Percentiles rank a stretch among this genome's conserved stretches.
Conservation (phyloP, 2,329 filamentous ascomycete genomes). For the Ascosphaera acerosa region DNA sequence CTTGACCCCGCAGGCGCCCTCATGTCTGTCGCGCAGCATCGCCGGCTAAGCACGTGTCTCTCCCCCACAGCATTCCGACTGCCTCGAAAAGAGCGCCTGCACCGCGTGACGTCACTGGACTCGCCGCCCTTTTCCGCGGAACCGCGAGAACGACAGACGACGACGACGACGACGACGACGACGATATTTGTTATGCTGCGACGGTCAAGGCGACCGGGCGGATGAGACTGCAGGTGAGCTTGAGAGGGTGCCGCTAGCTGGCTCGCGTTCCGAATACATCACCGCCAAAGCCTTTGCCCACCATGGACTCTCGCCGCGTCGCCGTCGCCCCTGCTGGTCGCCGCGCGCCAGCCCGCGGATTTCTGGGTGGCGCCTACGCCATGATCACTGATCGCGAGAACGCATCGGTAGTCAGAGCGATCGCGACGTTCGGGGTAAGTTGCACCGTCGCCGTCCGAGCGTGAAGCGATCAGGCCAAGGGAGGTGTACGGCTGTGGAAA, state of each 20-base stretch:
- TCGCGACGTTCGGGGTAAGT: constrained; percentile 43
- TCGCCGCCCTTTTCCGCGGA: constrained; percentile 1
- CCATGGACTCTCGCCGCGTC: constrained; percentile 38
- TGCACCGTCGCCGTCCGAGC: not conserved
- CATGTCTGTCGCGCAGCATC: too few species aligned
- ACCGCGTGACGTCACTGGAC: constrained; percentile 13
- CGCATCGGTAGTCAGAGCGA: constrained; percentile 39
- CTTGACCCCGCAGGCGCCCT: too few species aligned
- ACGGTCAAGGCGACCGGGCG: too few species aligned
- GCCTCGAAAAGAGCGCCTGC: constrained; percentile 8
- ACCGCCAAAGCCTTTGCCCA: too few species aligned
- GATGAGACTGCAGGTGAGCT: too few species aligned
- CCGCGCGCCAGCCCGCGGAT: constrained; percentile 24
- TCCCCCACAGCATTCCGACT: too few species aligned
- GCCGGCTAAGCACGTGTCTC: too few species aligned
- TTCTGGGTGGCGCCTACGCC: constrained; percentile 33
- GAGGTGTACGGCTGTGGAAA: not conserved
- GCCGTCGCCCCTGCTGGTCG: constrained; percentile 19
- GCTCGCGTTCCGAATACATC: too few species aligned
- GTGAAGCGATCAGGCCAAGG: not conserved
- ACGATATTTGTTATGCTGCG: too few species aligned
- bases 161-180: not conserved
- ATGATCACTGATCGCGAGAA: constrained; percentile 42
- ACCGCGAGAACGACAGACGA: constrained; percentile 1
- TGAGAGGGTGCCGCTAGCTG: too few species aligned